These are phyloP conservation scores for Dentiscutata heterogama DNA, from an alignment of 371 early-diverging fungal genomes.

Conservation along the genomic window DNA sequence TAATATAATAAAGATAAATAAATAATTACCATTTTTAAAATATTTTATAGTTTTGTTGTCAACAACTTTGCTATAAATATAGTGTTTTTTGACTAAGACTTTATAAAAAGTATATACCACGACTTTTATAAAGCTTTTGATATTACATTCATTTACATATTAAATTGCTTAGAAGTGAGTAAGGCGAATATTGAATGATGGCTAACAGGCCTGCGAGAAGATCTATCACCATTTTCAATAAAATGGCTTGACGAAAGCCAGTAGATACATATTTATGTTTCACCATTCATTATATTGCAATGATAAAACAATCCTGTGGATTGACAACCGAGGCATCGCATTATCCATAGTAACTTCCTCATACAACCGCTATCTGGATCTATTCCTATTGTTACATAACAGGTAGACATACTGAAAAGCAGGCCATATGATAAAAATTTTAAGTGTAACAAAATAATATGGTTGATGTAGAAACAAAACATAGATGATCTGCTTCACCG, in stretches of 20 bases:
- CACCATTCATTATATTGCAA: not conserved
- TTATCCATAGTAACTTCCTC: not conserved
- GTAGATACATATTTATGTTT: not conserved
- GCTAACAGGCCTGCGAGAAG: not conserved
- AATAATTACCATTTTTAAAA: no score
- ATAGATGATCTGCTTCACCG: no score
- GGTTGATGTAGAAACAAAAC: no score
- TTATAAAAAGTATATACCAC: no score
- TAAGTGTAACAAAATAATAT: no score
- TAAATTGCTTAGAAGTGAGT: not conserved
- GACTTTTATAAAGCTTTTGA: no score
- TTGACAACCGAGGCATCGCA: not conserved
- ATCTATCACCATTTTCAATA: not conserved
- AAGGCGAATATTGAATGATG: not conserved
- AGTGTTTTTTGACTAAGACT: no score
- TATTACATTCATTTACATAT: not conserved
- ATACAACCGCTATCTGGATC: not conserved
- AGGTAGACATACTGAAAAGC: slow-evolving; percentile 5
- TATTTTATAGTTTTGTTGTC: no score
- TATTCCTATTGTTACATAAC: not conserved
- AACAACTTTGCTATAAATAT: no score
- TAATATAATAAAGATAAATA: no score
- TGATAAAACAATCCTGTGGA: slow-evolving; percentile 1
- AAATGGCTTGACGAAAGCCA: not conserved
- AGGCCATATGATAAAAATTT: not conserved